A percentile compares a stretch with the other conserved stretches of the same genome.
Evolutionary conservation across 257 asterid species (phyloP).

Genomic region (Primulina eburnea): DNA sequence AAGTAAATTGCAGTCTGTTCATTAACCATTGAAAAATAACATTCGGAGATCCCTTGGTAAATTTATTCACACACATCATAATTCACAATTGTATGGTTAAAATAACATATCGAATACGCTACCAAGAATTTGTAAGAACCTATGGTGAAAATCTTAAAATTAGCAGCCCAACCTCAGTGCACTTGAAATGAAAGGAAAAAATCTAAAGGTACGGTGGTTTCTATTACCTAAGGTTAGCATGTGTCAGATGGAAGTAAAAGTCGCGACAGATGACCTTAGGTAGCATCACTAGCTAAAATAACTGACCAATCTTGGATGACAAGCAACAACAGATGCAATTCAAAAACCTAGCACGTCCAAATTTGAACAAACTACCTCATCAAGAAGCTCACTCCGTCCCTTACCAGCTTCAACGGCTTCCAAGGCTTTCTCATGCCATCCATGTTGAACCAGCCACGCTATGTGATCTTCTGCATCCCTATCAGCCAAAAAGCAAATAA

Average conservation of each 20-base stretch:
- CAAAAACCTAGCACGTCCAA: slow-evolving; percentile 1
- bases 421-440: slow-evolving; percentile 92
- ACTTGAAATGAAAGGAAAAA: not conserved
- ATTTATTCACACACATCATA: not conserved
- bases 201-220: not conserved
- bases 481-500: slow-evolving; percentile 28
- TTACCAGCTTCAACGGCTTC: slow-evolving; percentile 97
- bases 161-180: slow-evolving; percentile 10
- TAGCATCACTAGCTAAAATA: slow-evolving; percentile 19
- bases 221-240: not conserved
- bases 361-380: slow-evolving; percentile 59
- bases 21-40: not conserved
- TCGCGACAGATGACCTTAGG: not conserved
- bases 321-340: slow-evolving; percentile 2
- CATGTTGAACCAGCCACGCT: slow-evolving; percentile 97
- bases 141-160: not conserved
- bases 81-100: not conserved
- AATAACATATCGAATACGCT: not conserved
- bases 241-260: not conserved
- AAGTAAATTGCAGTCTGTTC: not conserved
- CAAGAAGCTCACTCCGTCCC: slow-evolving; percentile 91
- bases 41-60: not conserved
- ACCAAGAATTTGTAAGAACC: not conserved
- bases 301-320: slow-evolving; percentile 3
- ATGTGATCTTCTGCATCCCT: slow-evolving; percentile 99